Base-by-base conservation (phyloP, 2,329 filamentous ascomycete species). In the Metarhizium sp. region DNA sequence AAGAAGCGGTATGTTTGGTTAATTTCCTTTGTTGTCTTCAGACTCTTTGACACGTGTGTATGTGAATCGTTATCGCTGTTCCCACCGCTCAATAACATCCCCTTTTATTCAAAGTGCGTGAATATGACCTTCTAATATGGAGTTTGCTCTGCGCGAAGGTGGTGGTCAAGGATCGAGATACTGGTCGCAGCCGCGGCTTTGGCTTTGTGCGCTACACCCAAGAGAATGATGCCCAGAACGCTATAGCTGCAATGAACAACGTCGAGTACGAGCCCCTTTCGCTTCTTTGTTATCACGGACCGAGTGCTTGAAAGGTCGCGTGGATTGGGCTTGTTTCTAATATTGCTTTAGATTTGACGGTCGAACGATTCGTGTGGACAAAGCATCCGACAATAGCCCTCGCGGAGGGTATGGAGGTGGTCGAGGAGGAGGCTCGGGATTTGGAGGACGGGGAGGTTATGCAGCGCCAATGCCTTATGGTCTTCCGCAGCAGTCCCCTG, bases 131-230 rank as follows among this genome's bases (percentile, higher is more conserved):
- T 62, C 61, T 63, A 60, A 64, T 54, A 57, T 50, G 51, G 58
- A 36, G 36, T 42, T 50, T 30, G 11, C 55, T 51, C 55, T 43
- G 52, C 36, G 52, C 55, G 51, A 67, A 97, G 92, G 89, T 96
- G 60, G 92, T 99, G 63, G 92, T 97, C 66, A 97, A 96, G 78
- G 92, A 99, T 73, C 90, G 92, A 67, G 92, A 97, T 70, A 96
- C 92, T 67, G 89, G 90, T 66, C 90, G 92, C 72, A 96, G 92
- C 79, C 90, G 94, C 72, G 94, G 94, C 58, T 99, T 97, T 71
- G 94, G 94, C 50, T 97, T 97, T 72, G 92, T 99, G 60, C 88
- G 92, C 64, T 99, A 92, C 75, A 75, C 82, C 52, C 83, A 84
- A 61, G 89, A 92, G 61, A 74, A 78, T 49, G 87, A 92, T 71